Conservation (phyloP, 306 rosid genomes). For the Styphnolobium japonicum region DNA sequence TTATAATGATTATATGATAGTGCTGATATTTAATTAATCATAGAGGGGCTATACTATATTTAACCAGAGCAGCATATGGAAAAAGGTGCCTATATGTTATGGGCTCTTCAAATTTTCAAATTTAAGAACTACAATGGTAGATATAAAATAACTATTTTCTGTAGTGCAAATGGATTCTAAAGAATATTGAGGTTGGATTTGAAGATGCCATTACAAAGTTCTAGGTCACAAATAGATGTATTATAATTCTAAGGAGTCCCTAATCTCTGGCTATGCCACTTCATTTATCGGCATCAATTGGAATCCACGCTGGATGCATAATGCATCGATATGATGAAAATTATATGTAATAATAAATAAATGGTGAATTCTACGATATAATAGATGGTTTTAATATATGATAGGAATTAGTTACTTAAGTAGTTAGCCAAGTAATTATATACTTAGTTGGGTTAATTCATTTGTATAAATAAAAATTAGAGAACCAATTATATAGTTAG, state of each 20-base stretch:
- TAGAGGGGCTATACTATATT: neutral
- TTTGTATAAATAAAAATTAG: no score
- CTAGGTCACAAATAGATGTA: neutral
- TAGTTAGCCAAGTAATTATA: no score
- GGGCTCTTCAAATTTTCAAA: slow-evolving; percentile 1
- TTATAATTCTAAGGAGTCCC: neutral
- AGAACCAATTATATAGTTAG: no score
- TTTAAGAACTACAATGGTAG: neutral
- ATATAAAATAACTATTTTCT: neutral
- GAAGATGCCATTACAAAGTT: slow-evolving; percentile 9
- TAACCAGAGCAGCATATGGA: neutral
- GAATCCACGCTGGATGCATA: slow-evolving; percentile 32
- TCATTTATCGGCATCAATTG: slow-evolving; percentile 11
- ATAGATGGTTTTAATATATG: no score
- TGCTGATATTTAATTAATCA: slow-evolving; percentile 19
- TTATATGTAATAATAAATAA: neutral
- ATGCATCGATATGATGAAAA: neutral
- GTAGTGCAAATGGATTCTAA: neutral
- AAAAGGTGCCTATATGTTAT: neutral
- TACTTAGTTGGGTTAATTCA: no score
- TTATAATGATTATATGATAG: neutral
- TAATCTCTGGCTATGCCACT: slow-evolving; percentile 2
- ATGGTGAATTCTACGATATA: no score
- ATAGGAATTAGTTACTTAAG: no score
- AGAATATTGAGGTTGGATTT: neutral